Evolutionary conservation across 805 yeast genomes (phyloP).

Genomic region (Candida saitoana): DNA sequence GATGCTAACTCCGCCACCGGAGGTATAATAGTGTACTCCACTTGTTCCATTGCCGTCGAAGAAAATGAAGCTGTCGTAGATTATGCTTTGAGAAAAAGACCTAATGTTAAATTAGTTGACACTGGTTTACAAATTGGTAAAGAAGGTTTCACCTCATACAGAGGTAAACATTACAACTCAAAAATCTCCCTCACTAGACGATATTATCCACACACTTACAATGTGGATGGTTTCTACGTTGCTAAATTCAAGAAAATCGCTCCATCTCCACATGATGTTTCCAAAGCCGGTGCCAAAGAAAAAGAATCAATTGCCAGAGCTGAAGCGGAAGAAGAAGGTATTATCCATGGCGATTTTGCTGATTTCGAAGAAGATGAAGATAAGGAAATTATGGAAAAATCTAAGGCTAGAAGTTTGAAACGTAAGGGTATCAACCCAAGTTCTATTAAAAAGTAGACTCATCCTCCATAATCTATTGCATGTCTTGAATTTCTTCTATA

Average conservation of each 20-base stretch:
- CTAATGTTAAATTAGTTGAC: slow-evolving; percentile 91
- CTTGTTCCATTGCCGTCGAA: slow-evolving; percentile 97
- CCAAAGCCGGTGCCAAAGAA: slow-evolving; percentile 85
- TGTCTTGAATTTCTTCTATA: slow-evolving; percentile 5
- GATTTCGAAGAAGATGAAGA: slow-evolving; percentile 75
- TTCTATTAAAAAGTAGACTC: slow-evolving; percentile 18
- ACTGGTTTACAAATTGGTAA: slow-evolving; percentile 91
- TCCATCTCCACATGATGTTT: slow-evolving; percentile 76
- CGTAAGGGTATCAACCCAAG: slow-evolving; percentile 73
- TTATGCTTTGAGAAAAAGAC: slow-evolving; percentile 92
- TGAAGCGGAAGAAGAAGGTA: slow-evolving; percentile 76
- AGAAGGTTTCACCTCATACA: slow-evolving; percentile 87
- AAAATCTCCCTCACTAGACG: slow-evolving; percentile 80
- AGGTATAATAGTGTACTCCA: slow-evolving; percentile 92
- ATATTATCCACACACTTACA: slow-evolving; percentile 97
- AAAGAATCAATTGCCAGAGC: slow-evolving; percentile 78
- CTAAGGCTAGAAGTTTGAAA: slow-evolving; percentile 60
- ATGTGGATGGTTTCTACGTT: slow-evolving; percentile 97
- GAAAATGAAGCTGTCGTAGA: slow-evolving; percentile 99
- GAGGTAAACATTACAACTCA: slow-evolving; percentile 88
- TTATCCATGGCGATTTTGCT: slow-evolving; percentile 84
- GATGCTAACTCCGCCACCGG: slow-evolving; percentile 91
- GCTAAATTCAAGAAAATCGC: slow-evolving; percentile 94
- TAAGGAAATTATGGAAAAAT: slow-evolving; percentile 61
- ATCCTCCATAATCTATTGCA: background rate